Conservation (phyloP, 768 basidiomycete species). For the Mycena vitilis region DNA sequence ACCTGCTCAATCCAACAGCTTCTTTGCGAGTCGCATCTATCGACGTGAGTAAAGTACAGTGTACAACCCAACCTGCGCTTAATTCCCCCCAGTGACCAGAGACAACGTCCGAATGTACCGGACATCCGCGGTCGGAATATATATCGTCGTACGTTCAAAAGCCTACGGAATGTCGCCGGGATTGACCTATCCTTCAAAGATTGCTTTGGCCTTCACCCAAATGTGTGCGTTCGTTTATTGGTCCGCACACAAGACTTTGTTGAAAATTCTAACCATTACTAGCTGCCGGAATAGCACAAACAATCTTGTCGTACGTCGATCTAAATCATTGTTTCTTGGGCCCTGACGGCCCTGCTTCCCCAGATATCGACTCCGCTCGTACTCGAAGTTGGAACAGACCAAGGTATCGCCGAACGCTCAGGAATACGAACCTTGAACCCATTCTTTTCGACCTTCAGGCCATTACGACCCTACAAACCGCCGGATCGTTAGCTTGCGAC, state of each 20-base stretch:
- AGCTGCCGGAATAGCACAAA: constrained; percentile 28
- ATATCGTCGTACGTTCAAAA: neutral
- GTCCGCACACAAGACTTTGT: neutral
- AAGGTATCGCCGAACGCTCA: constrained; percentile 5
- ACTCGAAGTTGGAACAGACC: constrained; percentile 19
- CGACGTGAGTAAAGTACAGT: neutral
- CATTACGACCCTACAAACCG: constrained; percentile 29
- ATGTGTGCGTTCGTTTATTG: constrained; percentile 13
- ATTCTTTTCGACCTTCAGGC: constrained; percentile 9
- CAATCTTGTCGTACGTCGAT: constrained; percentile 12
- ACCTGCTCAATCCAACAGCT: neutral
- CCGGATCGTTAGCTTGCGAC: constrained; percentile 28
- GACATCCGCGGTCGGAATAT: neutral
- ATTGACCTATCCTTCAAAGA: neutral
- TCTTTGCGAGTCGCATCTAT: constrained; percentile 15
- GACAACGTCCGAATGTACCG: neutral
- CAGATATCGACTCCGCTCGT: constrained; percentile 25
- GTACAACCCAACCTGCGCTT: neutral
- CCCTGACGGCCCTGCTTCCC: neutral
- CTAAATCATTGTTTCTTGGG: no score
- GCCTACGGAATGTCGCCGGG: neutral
- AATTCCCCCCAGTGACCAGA: neutral
- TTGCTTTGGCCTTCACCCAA: constrained; percentile 15
- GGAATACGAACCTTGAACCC: neutral
- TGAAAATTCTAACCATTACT: neutral